phyloP scores from a whole-genome alignment of 2,329 filamentous ascomycete genomes.

The Didymellaceae sp. region DNA sequence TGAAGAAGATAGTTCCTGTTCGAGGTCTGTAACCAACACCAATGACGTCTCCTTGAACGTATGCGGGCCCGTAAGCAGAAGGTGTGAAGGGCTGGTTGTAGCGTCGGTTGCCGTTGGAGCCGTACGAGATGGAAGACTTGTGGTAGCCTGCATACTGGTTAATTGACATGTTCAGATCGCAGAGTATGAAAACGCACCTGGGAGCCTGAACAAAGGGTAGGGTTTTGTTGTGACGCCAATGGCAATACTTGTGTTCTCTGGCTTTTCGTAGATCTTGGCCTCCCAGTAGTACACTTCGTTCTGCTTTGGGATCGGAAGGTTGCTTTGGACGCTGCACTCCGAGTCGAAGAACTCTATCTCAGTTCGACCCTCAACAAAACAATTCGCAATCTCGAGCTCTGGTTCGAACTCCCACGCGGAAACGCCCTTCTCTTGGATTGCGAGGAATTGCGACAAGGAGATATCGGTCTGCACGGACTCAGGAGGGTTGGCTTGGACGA shows the following conservation, averaged over 20 bases:
- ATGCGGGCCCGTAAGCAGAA: slow-evolving; percentile 80
- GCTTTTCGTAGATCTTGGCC: slow-evolving; percentile 97
- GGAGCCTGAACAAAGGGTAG: slow-evolving; percentile 91
- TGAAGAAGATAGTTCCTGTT: slow-evolving; percentile 96
- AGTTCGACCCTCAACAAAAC: slow-evolving; percentile 93
- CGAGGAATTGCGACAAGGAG: slow-evolving; percentile 94
- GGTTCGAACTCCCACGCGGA: slow-evolving; percentile 99
- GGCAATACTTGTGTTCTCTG: slow-evolving; percentile 82
- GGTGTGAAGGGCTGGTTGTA: slow-evolving; percentile 90
- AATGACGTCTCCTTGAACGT: slow-evolving; percentile 92
- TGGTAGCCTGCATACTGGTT: slow-evolving; percentile 71
- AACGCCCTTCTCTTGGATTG: slow-evolving; percentile 99
- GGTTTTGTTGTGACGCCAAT: slow-evolving; percentile 97
- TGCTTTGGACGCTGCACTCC: slow-evolving; percentile 96
- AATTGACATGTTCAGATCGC: slow-evolving; percentile 14
- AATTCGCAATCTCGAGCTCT: slow-evolving; percentile 98
- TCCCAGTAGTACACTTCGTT: slow-evolving; percentile 99
- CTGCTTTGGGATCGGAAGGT: slow-evolving; percentile 95
- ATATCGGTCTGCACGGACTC: slow-evolving; percentile 97
- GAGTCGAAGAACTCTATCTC: slow-evolving; percentile 99
- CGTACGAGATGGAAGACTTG: slow-evolving; percentile 90
- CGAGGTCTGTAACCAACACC: slow-evolving; percentile 94
- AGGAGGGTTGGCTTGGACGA: slow-evolving; percentile 90
- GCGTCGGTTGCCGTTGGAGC: slow-evolving; percentile 83
- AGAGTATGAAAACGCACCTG: slow-evolving; percentile 67